Conservation (phyloP, 768 basidiomycete genomes). For the Daedaleopsis nitida region DNA sequence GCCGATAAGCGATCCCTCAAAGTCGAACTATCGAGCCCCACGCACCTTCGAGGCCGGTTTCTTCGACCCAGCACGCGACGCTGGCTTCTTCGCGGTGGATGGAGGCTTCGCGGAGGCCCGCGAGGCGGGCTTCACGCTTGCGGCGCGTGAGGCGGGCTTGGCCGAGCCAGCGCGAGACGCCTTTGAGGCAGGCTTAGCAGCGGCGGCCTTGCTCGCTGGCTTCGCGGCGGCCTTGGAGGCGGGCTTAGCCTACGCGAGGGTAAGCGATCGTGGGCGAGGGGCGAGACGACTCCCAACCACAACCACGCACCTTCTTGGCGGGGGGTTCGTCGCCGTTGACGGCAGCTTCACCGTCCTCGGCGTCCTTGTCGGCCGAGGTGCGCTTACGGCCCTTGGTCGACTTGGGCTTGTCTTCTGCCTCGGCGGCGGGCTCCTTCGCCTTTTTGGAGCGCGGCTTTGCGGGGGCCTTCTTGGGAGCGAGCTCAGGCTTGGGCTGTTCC, state of each 20-base stretch:
- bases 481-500: slow-evolving; percentile 60
- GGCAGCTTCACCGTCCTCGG: slow-evolving; percentile 41
- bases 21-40: neutral
- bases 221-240: slow-evolving; percentile 37
- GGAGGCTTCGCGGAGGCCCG: slow-evolving; percentile 38
- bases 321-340: slow-evolving; percentile 48
- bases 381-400: slow-evolving; percentile 59
- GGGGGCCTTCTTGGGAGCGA: slow-evolving; percentile 57
- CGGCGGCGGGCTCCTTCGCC: slow-evolving; percentile 36
- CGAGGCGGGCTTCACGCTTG: slow-evolving; percentile 40
- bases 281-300: neutral
- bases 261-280: slow-evolving; percentile 3
- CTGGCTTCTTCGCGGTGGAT: slow-evolving; percentile 51
- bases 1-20: neutral
- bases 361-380: slow-evolving; percentile 41
- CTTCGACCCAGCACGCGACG: slow-evolving; percentile 60
- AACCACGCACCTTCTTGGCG: slow-evolving; percentile 59
- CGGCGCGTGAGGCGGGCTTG: slow-evolving; percentile 46
- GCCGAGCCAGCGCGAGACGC: slow-evolving; percentile 26
- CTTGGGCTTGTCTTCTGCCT: slow-evolving; percentile 37
- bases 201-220: slow-evolving; percentile 36
- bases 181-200: slow-evolving; percentile 38
- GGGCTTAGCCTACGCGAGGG: slow-evolving; percentile 42
- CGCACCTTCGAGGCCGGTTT: slow-evolving; percentile 66
- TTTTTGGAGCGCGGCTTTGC: slow-evolving; percentile 63